Percentiles rank a stretch among this genome's conserved stretches.
Conservation (phyloP, 306 rosid species). For the Oemleria cerasiformis region DNA sequence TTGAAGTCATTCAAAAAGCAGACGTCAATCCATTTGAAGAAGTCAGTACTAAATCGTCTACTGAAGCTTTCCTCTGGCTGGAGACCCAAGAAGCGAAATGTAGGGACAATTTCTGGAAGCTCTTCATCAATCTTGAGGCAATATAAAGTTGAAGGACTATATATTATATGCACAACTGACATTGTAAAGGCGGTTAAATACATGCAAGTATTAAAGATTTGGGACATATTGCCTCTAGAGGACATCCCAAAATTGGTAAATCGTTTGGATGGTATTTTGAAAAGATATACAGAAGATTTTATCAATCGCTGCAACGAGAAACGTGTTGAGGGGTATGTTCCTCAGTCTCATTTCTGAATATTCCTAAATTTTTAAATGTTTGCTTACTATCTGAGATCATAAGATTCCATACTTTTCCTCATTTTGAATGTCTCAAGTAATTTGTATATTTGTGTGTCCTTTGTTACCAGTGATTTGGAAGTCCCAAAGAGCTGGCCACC, state of each 20-base stretch:
- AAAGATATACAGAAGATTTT: slow-evolving; percentile 50
- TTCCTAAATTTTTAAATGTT: background rate
- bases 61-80: slow-evolving; percentile 66
- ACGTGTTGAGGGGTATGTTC: slow-evolving; percentile 50
- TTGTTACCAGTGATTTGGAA: slow-evolving; percentile 41
- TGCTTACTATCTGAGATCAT: background rate
- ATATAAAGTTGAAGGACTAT: slow-evolving; percentile 54
- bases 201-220: slow-evolving; percentile 61
- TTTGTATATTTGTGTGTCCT: background rate
- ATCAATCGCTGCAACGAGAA: slow-evolving; percentile 50
- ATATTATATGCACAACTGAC: slow-evolving; percentile 54
- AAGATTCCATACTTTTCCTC: background rate
- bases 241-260: slow-evolving; percentile 52
- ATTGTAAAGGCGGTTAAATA: slow-evolving; percentile 38
- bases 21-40: slow-evolving; percentile 31
- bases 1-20: slow-evolving; percentile 60
- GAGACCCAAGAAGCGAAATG: slow-evolving; percentile 55
- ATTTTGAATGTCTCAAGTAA: background rate
- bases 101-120: slow-evolving; percentile 37
- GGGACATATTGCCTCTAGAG: slow-evolving; percentile 62
- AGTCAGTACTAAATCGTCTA: slow-evolving; percentile 45
- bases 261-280: slow-evolving; percentile 55
- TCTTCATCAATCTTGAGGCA: slow-evolving; percentile 49
- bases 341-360: background rate
- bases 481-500: slow-evolving; percentile 54